Base-by-base conservation (phyloP, 371 early-diverging fungal species). In the Coemansia sp. region DNA sequence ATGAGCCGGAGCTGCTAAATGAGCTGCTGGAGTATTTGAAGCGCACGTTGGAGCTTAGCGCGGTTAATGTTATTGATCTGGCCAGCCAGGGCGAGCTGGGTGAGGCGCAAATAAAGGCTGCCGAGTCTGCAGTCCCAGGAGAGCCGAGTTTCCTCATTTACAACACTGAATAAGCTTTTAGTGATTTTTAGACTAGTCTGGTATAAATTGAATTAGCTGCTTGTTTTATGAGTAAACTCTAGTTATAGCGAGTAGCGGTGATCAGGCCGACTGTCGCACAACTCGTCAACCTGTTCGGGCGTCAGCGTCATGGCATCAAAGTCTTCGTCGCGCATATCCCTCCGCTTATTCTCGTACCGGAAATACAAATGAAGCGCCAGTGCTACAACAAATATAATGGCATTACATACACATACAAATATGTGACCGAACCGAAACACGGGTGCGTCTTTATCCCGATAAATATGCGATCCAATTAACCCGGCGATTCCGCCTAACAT, bases 1-100 rank as follows among this genome's bases (percentile, higher is more conserved):
- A 93, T 63, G 97, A 98, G 81, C 28, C 80, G 40, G 88, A 88
- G 18, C 85, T 90, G 12, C 84, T 98, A 26, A 44, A 79, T 18
- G 81, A 75, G 25, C 85, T 82, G 40, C 53, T 75, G n/a, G 83
- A 82, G 14, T 91, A 86, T 64, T 69, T 91, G 64, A 82, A 84
- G 65, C 78, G 71, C 67, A 67, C 71, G 25, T 69, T 86, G 54
- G 84, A 85, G 4, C 86, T 83, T 70, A 63, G 68, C 4, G 60
- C 56, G 37, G 59, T 86, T 7, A 33, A 18, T 42, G 59, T 77
- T 11, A 39, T 77, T 16, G 67, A 73, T 30, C 37, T 65, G 26
- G 37, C 54, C 21, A 33, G 26, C 14, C 44, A 56, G 16, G 52
- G 26, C 30, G 62, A 67, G n/a, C 68, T 70, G n/a, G 3, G 53